Percentiles rank a stretch among this genome's conserved stretches.
Evolutionary conservation across 164 flowering plant genomes (phyloP).

Genomic region (grape (Vitis vinifera)): DNA sequence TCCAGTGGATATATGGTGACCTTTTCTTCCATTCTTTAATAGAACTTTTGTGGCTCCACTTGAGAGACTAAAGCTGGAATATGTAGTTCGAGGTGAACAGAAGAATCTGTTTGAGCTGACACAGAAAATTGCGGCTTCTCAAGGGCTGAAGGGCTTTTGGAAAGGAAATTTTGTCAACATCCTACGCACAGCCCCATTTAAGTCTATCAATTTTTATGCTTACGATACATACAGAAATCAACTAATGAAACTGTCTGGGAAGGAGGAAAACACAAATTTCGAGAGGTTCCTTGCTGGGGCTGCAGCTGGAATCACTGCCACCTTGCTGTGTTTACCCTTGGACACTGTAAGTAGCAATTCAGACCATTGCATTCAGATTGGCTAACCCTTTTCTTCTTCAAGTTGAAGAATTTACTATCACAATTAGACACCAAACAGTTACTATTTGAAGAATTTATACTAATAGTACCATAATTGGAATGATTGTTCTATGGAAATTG

Average conservation of each 20-base stretch:
- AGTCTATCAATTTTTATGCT: conserved; percentile 82
- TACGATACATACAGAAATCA: conserved; percentile 89
- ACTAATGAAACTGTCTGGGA: conserved; percentile 58
- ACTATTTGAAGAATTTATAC: no score
- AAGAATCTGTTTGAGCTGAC: conserved; percentile 63
- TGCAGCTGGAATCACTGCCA: conserved; percentile 88
- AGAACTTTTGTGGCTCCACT: conserved; percentile 93
- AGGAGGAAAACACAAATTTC: conserved; percentile 73
- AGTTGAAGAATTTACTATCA: not conserved
- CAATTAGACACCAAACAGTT: no score
- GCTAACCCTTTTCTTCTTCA: no score
- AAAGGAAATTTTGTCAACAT: conserved; percentile 88
- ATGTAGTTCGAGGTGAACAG: conserved; percentile 88
- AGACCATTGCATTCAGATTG: no score
- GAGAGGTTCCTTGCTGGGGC: conserved; percentile 95
- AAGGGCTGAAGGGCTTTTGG: conserved; percentile 91
- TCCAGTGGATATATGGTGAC: no score
- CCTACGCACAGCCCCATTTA: conserved; percentile 94
- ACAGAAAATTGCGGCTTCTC: conserved; percentile 64
- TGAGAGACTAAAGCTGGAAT: conserved; percentile 94
- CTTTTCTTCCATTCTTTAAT: no score
- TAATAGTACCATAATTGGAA: no score
- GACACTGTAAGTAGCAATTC: conserved; percentile 65
- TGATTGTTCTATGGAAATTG: not conserved
- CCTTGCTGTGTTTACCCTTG: conserved; percentile 82